Evolutionary conservation across 2,329 filamentous ascomycete genomes (phyloP), one percentile per base, ranked within the genome.

Genomic region (Penicillium sp.): DNA sequence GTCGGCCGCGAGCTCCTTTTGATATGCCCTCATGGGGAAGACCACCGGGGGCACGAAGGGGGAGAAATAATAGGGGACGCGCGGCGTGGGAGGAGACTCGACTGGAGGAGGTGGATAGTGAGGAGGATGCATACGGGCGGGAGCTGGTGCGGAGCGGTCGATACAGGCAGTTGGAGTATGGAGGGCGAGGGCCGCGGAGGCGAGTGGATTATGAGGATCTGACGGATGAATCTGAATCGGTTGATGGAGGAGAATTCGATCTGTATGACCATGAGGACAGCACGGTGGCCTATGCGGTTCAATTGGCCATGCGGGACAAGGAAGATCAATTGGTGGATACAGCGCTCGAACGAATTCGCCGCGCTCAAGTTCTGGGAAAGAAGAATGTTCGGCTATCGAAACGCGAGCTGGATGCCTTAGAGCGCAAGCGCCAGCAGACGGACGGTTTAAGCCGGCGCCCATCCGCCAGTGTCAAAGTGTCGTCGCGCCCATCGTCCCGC

Each of bases 1-100:
- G 90, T 97, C 93, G 91, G 88, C 91, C 91, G 93, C 93, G 86
- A 93, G 85, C 90, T 95, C 91, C 90, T 76, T 75, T 79, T 73
- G 75, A 76, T 78, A 84, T 85, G 89, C 89, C 90, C 87, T 84
- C 78, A 82, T 90, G 87, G 91, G 91, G 90, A 96, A 96, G 91
- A 96, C 88, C 89, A 93, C 87, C 88, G 80, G 86, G 88, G 86
- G 86, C 83, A 80, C 82, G 78, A 70, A 66, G 64, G 74, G 78
- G 80, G 78, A 81, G 80, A 77, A 81, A 75, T 72, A 74, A 76
- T 61, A 77, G 75, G 67, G 69, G 70, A 59, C 75, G 75, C 71
- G 74, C 72, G 72, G 74, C 72, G 72, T 77, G 76, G 72, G 74
- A 74, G 53, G 70, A 70, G 57, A 59, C 56, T 60, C 64, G 69